These are phyloP conservation scores for Penicillium polonicum DNA, from an alignment of 2,329 filamentous ascomycete genomes.

Conservation along the genomic window DNA sequence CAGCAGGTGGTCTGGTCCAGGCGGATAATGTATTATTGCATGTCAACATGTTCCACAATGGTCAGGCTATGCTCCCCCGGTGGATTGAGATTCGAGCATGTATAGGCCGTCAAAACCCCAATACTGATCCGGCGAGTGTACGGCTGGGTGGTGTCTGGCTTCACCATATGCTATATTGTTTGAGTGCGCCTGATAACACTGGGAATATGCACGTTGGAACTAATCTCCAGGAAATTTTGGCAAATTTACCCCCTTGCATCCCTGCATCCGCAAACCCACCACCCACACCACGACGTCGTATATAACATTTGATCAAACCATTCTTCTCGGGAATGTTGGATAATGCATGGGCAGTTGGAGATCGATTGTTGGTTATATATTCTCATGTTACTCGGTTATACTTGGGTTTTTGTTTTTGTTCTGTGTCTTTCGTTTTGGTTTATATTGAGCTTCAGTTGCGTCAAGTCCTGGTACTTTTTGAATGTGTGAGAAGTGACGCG, in stretches of 20 bases:
- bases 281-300: background rate
- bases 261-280: background rate
- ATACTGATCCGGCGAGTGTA: fast-evolving
- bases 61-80: background rate
- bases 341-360: background rate
- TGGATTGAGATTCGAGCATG: background rate
- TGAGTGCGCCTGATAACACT: background rate
- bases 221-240: background rate
- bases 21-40: background rate
- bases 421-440: background rate
- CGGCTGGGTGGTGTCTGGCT: background rate
- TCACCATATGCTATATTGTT: background rate
- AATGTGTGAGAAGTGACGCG: background rate
- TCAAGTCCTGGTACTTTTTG: background rate
- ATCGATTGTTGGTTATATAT: background rate
- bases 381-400: background rate
- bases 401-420: background rate
- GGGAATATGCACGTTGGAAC: background rate
- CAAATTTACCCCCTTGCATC: background rate
- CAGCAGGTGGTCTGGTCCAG: background rate
- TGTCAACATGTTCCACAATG: background rate
- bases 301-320: background rate
- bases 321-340: background rate
- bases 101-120: background rate
- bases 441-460: background rate